Base-by-base conservation (phyloP, 2,329 filamentous ascomycete species). In the Pyrenochaeta sp. region DNA sequence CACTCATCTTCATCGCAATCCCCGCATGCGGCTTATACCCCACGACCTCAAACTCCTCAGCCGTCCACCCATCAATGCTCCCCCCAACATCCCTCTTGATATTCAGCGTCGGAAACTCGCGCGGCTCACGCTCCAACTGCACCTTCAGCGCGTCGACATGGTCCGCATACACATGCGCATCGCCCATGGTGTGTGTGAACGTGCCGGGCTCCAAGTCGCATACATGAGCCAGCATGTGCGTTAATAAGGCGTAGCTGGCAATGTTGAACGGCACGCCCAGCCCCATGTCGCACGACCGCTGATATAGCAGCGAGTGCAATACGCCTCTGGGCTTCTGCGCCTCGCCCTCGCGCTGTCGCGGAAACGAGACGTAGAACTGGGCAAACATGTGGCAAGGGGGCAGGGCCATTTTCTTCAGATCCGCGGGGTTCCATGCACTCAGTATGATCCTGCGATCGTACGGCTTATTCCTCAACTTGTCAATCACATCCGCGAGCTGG, bases 1-100 rank as follows among this genome's bases (percentile, higher is more conserved):
- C 93, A 66, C 90, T 95, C 94, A 99, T 99, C 77, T 97, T 96
- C 94, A 99, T 99, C 30, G 89, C 82, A 74, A 99, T 96, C 4
- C 82, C 82, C 76, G 92, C 93, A 71, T 96, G 90, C 43, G 94
- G 93, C 35, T 92, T 83, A 71, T 99, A 99, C 1, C 88, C 92
- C 63, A 89, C 80, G 5, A 99, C 82, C 45, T 88, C 85, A 69
- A 99, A 93, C 49, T 99, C 92, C 55, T 95, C 90, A 1, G 84
- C 78, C 68, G 84, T 86, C 91, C 94, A 97, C 1, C 90, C 90
- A 68, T 99, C 94, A 60, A 97, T 90, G 55, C 82, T 88, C 1
- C 88, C 86, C 1, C 84, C 83, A 48, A 80, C 78, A 44, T 87
- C 83, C 35, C 84, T 79, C 41, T 77, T 75, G 47, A 97, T 91